Base-by-base conservation (phyloP, 192 early-diverging fungal species). In the Irineochytrium annulatum region DNA sequence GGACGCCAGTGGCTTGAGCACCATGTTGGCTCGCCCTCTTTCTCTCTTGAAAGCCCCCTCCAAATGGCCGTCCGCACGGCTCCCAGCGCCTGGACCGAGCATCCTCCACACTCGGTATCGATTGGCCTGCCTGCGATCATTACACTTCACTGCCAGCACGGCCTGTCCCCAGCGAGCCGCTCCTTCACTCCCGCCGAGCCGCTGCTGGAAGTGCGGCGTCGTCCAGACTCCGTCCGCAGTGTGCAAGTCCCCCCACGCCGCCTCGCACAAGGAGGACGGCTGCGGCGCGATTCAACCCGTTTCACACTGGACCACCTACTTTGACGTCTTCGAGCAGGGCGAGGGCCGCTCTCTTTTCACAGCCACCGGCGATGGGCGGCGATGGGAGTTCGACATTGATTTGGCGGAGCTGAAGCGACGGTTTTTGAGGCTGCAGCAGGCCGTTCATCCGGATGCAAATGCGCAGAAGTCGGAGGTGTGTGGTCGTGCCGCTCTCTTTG, bases 391-490 rank as follows among this genome's bases (percentile, higher is more conserved):
- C 61, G 81, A 88, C 56, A 57, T 96, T 16, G 87, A 93, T 62
- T 34, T 72, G 6, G 75, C 65, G 30, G 61, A 58, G 3, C 69
- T 96, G 55, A 72, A 86, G 33, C 69, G 59, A 44, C 73, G 77
- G 26, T 96, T 93, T 65, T 67, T 94, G 22, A 67, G 39, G 48
- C 69, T 92, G 39, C 93, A 96, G 71, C 89, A 90, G 76, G 63
- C 59, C 0, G 86, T 91, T 6, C 93, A 96, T 67, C 93, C 93
- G 1, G 93, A 96, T 66, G 86, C 84, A 39, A 91, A 79, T 52
- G 77, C 85, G 13, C 77, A 82, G 3, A 79, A 78, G 62, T 68
- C 72, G 16, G 62, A 76, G 63, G 84, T 85, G 72, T 58, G 68
- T 58, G 6, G 0, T 19, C 37, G 1, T 39, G 43, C 19, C 32